Evolutionary conservation across 345 rosid species (phyloP).

Genomic region (thale cress (Arabidopsis thaliana)): DNA sequence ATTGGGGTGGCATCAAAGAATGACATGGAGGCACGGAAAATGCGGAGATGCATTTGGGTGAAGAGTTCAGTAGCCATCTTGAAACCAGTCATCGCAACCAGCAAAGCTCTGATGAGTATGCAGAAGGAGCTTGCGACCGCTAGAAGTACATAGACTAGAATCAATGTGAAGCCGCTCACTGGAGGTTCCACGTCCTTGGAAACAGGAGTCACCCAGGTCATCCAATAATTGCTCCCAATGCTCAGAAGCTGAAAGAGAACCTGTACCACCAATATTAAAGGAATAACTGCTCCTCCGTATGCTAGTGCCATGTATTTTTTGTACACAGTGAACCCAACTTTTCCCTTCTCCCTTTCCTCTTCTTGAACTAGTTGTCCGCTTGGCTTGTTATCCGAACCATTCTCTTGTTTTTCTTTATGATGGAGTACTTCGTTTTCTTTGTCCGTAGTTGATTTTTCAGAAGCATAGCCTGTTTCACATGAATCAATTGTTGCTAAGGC

Average conservation of each 20-base stretch:
- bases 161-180: constrained; percentile 49
- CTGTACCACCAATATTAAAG: constrained; percentile 63
- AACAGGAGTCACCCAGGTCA: constrained; percentile 74
- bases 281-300: constrained; percentile 70
- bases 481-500: constrained; percentile 64
- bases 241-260: constrained; percentile 61
- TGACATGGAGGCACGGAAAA: constrained; percentile 77
- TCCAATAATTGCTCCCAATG: constrained; percentile 83
- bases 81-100: constrained; percentile 58
- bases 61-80: constrained; percentile 73
- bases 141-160: constrained; percentile 58
- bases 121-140: constrained; percentile 63
- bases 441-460: constrained; percentile 33
- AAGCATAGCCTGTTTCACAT: constrained; percentile 40
- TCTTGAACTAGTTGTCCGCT: constrained; percentile 81
- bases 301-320: constrained; percentile 68
- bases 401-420: constrained; percentile 52
- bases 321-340: constrained; percentile 72
- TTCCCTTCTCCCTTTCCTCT: constrained; percentile 91
- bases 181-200: constrained; percentile 56
- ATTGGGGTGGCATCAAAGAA: constrained; percentile 83
- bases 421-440: constrained; percentile 35
- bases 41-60: constrained; percentile 58
- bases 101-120: constrained; percentile 54
- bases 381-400: constrained; percentile 43